Percentiles rank a stretch among this genome's conserved stretches.
Conservation (phyloP, 2,329 filamentous ascomycete genomes). For the Penicillium sp. region DNA sequence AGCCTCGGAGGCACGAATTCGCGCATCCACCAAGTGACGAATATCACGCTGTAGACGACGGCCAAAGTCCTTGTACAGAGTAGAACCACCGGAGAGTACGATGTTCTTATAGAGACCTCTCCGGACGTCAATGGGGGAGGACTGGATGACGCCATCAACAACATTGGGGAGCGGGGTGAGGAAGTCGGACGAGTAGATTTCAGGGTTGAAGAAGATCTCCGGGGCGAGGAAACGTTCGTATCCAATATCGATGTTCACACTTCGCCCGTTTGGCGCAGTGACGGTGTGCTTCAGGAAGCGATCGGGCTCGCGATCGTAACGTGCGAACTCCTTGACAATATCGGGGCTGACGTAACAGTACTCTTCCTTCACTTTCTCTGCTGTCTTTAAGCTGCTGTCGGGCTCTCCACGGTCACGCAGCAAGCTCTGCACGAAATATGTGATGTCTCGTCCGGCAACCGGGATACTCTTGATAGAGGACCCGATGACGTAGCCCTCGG, state of each 20-base stretch:
- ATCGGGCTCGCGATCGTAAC: slow-evolving; percentile 88
- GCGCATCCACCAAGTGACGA: slow-evolving; percentile 87
- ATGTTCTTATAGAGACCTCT: slow-evolving; percentile 99
- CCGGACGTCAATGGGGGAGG: slow-evolving; percentile 94
- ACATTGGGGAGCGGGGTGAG: slow-evolving; percentile 90
- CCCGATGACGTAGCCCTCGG: slow-evolving; percentile 97
- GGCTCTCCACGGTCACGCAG: slow-evolving; percentile 94
- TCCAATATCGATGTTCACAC: slow-evolving; percentile 84
- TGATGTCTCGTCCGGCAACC: slow-evolving; percentile 96
- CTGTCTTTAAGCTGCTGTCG: slow-evolving; percentile 94
- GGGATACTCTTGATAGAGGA: slow-evolving; percentile 99
- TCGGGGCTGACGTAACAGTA: slow-evolving; percentile 98
- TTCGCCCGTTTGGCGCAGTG: slow-evolving; percentile 77
- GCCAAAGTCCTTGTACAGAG: slow-evolving; percentile 97
- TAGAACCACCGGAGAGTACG: slow-evolving; percentile 93
- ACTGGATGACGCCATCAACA: slow-evolving; percentile 95
- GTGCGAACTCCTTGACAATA: slow-evolving; percentile 96
- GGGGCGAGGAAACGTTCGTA: slow-evolving; percentile 98
- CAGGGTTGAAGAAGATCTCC: slow-evolving; percentile 99
- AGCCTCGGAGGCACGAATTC: slow-evolving; percentile 88
- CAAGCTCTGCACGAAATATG: slow-evolving; percentile 96
- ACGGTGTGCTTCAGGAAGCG: slow-evolving; percentile 90
- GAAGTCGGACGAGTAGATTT: slow-evolving; percentile 99
- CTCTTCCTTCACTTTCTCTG: slow-evolving; percentile 97
- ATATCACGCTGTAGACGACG: slow-evolving; percentile 95